Base-by-base conservation (phyloP, 768 basidiomycete genomes). In the Ramaria sp. region DNA sequence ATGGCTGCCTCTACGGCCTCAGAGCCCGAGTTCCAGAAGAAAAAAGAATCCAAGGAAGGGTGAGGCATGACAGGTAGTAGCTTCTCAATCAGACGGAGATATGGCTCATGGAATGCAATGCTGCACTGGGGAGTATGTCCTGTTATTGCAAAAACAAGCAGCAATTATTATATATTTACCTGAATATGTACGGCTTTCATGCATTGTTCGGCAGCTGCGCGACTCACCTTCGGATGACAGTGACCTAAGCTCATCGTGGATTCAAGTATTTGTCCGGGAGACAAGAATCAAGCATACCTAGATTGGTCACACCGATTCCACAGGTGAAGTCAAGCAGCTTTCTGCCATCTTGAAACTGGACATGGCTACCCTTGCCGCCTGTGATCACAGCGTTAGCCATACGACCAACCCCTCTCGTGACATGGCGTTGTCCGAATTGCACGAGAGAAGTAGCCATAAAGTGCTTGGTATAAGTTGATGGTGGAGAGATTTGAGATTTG, bases 1-100 rank as follows among this genome's bases (percentile, higher is more conserved):
- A 98, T 70, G 2, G 91, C 78, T 0, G 83, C 90, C 70, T 96
- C 94, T 45, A 92, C 78, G 1, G 93, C 95, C 69, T 98, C 95
- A 0, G 91, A 85, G 2, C 95, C 95, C 1, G 92, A 94, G 73
- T 91, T 97, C 88, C 88, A 91, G 71, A 96, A 91, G 79, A 93
- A 96, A 78, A 97, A 97, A 24, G 90, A 90, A 68, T 95, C 88
- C 33, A 98, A 77, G 1, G 91, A 93, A 0, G 83, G 78, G 70
- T 94, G 73, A 1, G 94, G 94, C 92, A 98, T 93, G 58, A 87
- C 72, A 0, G 92, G 89, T 12, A 95, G 71, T 7, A 97, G 78
- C 54, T 79, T 79, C 68, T 95, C 80, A 65, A 97, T 86, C 63
- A 97, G 86, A 51, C 82, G 77, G 19, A 96, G 78, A 70, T 95